phyloP scores from a whole-genome alignment of 257 asterid genomes.

The Fraxinus excelsior region DNA sequence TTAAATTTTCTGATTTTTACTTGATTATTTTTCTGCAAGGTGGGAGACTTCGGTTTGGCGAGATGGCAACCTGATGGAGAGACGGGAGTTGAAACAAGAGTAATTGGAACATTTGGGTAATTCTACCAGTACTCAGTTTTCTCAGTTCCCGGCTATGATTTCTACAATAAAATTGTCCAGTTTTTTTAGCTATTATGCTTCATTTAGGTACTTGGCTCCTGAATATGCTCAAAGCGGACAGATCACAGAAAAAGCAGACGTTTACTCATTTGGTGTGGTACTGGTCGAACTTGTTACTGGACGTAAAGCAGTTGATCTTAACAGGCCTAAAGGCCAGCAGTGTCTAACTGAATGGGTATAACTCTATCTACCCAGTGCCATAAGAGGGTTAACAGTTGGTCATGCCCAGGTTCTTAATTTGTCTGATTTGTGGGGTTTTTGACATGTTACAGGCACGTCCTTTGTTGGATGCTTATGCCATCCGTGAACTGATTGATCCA shows the following conservation, averaged over 20 bases:
- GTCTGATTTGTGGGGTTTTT: neutral
- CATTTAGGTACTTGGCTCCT: slow-evolving; percentile 85
- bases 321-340: slow-evolving; percentile 95
- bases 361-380: neutral
- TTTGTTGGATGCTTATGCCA: slow-evolving; percentile 69
- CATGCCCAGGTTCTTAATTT: neutral
- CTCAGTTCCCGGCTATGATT: neutral
- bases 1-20: slow-evolving; percentile 9
- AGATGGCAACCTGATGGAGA: slow-evolving; percentile 98
- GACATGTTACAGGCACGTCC: slow-evolving; percentile 76
- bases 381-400: neutral
- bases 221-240: slow-evolving; percentile 99
- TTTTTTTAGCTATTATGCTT: neutral
- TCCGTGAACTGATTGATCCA: slow-evolving; percentile 79
- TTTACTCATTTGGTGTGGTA: slow-evolving; percentile 95
- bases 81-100: slow-evolving; percentile 90
- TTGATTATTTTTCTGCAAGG: slow-evolving; percentile 43
- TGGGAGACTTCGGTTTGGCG: slow-evolving; percentile 95
- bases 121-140: neutral
- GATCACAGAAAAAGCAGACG: slow-evolving; percentile 92
- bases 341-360: slow-evolving; percentile 96
- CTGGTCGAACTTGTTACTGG: slow-evolving; percentile 93
- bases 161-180: neutral
- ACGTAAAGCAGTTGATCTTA: slow-evolving; percentile 87
- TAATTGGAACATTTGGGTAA: slow-evolving; percentile 93